Base-by-base conservation (phyloP, 2,329 filamentous ascomycete genomes). In the Penicillium sp. region DNA sequence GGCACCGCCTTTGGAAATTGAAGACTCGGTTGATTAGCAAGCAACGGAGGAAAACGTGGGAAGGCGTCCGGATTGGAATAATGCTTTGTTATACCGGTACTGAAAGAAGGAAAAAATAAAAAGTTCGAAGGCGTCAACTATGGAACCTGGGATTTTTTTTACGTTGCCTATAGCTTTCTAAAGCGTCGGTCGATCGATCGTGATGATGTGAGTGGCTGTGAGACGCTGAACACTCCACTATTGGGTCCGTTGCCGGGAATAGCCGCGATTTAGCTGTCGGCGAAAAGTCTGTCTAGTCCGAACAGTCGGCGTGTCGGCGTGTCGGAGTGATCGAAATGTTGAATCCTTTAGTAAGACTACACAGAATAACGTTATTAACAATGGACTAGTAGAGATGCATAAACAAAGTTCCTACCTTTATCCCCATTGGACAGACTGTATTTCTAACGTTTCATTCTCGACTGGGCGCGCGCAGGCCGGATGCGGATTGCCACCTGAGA, bases 91-190 rank as follows among this genome's bases (percentile, higher is more conserved):
- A 30, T n/a, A 32, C 46, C 39, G 20, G 5, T 40, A n/a, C 30
- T 18, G 23, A 17, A 36, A 24, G 15, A 37, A 39, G n/a, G 15
- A 17, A 52, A 26, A 29, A 41, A 44, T 45, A 55, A 56, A 55
- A 49, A 33, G 36, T 48, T 48, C 27, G 21, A 12, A 6, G 23
- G 7, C 23, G 12, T 12, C 20, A 50, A 51, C 37, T 47, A 39
- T 52, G 48, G 45, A 52, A 45, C 42, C 36, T n/a, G 39, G 43
- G 33, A 50, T 64, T 66, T 64, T 55, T 63, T 60, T 68, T 68
- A 68, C 64, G 61, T 67, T 61, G 59, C 41, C 49, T 46, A 47
- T 51, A 46, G 52, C 45, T 30, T 41, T 58, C 36, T 49, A 23
- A 2, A 15, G 54, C 41, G 52, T 55, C 51, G 48, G 55, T 46